Conservation (phyloP, 257 asterid species). For the Cordia subcordata region DNA sequence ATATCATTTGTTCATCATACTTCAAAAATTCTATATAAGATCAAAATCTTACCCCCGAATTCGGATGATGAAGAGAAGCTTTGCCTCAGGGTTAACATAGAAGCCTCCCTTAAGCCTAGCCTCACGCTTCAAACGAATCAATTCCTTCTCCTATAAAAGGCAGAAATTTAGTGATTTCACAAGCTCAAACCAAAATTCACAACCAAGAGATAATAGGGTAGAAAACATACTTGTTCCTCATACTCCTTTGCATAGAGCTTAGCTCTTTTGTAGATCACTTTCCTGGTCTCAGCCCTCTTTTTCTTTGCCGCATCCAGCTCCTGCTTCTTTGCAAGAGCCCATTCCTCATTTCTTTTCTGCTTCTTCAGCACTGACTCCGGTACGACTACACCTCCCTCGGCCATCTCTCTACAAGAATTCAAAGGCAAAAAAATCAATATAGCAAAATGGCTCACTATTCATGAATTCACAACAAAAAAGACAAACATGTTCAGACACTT, state of each 20-base stretch:
- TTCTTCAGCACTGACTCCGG: constrained; percentile 14
- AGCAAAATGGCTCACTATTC: too few species aligned
- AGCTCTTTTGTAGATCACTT: constrained; percentile 8
- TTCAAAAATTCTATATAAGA: neutral
- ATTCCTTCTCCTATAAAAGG: constrained; percentile 37
- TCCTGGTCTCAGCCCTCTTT: constrained; percentile 6
- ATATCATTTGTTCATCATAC: constrained; percentile 3
- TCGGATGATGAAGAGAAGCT: constrained; percentile 45
- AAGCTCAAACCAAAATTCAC: neutral
- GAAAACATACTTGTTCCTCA: neutral
- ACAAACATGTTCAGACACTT: too few species aligned
- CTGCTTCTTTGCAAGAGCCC: constrained; percentile 14
- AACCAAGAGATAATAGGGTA: neutral
- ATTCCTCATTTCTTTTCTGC: constrained; percentile 9
- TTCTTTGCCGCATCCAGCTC: constrained; percentile 9
- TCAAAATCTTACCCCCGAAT: constrained; percentile 46
- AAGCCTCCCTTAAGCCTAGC: constrained; percentile 56
- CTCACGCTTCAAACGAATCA: constrained; percentile 56
- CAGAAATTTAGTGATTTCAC: neutral
- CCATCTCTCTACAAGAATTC: too few species aligned
- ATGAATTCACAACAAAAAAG: too few species aligned
- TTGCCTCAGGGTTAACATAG: constrained; percentile 50
- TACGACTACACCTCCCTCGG: neutral
- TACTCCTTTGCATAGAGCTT: neutral
- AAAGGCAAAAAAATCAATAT: too few species aligned